Base-by-base conservation (phyloP, 768 basidiomycete species). In the Suillus decipiens region DNA sequence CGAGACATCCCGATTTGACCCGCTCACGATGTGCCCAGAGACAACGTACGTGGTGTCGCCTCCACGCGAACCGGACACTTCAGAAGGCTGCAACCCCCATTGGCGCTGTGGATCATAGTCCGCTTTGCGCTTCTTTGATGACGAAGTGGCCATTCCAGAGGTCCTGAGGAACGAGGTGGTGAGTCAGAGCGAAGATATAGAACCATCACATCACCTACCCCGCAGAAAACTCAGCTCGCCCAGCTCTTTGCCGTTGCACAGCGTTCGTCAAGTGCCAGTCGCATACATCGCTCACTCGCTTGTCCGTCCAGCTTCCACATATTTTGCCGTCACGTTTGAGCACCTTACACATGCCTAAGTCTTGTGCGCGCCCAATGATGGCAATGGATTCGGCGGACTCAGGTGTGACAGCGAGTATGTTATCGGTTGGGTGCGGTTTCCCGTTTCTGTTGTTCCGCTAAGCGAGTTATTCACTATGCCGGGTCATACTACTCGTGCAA, bases 291-390 rank as follows among this genome's bases (percentile, higher is more conserved):
- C 86, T 83, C 69, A 91, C 83, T 34, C 95, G 88, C 67, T 89
- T 93, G 77, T 99, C 96, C 57, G 88, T 93, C 96, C 96, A 99
- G 60, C 87, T 84, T 10, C 87, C 87, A 68, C 97, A 99, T 2
- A 81, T 69, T 58, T 89, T 89, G 1, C 95, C 94, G 63, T 96
- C 94, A 59, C 84, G 83, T 71, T 89, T 92, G 51, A 80, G 70
- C 11, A 90, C 95, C 2, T 77, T 79, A 70, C 97, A 99, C 80
- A 88, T 87, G 0, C 95, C 93, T 1, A 99, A 83, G 72, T 99
- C 95, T 33, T 83, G 83, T 14, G 94, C 83, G n/a, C 88, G 84
- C 1, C 97, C 96, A 55, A 99, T 86, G 41, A 92, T 81, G n/a
- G 86, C 84, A 59, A 98, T 89, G 0, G 92, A 89, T 2, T 86